These are phyloP conservation scores for Zoysia matrella DNA, from an alignment of 202 grass and related monocot genomes.

Conservation along the genomic window DNA sequence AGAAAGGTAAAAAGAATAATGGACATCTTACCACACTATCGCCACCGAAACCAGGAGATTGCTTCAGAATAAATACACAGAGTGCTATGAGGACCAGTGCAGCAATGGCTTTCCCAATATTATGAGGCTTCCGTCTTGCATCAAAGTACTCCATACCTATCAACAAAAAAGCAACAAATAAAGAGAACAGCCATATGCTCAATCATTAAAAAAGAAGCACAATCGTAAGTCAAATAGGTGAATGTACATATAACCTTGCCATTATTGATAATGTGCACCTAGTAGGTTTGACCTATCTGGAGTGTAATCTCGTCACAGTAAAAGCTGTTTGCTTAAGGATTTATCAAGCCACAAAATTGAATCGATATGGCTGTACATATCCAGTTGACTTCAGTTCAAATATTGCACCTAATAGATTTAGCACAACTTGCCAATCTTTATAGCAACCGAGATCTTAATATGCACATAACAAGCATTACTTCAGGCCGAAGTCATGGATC, in stretches of 20 bases:
- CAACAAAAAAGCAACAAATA: constrained; percentile 47
- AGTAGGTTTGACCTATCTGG: constrained; percentile 16
- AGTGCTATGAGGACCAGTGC: constrained; percentile 63
- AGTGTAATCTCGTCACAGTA: constrained; percentile 26
- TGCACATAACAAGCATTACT: constrained; percentile 45
- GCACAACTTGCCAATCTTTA: constrained; percentile 42
- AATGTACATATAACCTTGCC: constrained; percentile 17
- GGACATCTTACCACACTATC: constrained; percentile 72
- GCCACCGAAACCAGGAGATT: constrained; percentile 85
- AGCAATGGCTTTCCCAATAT: constrained; percentile 77
- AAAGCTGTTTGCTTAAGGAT: constrained; percentile 37
- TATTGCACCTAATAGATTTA: constrained; percentile 55
- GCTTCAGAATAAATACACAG: constrained; percentile 96
- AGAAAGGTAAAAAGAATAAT: constrained; percentile 38
- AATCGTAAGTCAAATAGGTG: constrained; percentile 19
- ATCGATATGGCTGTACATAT: constrained; percentile 1
- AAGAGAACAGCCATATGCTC: constrained; percentile 34
- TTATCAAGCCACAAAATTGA: constrained; percentile 16
- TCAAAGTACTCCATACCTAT: constrained; percentile 93
- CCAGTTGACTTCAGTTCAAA: constrained; percentile 52
- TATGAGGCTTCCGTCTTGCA: constrained; percentile 82
- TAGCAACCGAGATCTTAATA: constrained; percentile 41
- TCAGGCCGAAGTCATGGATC: constrained; percentile 45
- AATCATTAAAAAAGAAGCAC: constrained; percentile 29
- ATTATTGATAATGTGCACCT: constrained; percentile 18